Conservation (phyloP, 2,329 filamentous ascomycete genomes). For the Cercospora zeina region DNA sequence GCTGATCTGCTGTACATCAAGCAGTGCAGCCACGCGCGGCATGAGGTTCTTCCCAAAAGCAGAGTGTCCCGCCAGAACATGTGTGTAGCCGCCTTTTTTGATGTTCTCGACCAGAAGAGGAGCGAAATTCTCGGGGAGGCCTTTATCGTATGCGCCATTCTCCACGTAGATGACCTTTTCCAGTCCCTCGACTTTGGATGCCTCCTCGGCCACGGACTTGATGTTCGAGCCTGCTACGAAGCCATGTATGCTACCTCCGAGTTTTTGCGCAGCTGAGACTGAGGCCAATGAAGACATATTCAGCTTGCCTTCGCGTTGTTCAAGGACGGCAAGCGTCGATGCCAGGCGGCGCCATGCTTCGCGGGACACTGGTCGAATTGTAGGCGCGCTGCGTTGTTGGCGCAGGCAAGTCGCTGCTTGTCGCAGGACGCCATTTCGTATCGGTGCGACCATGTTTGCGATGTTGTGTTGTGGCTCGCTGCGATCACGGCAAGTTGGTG, state of each 20-base stretch:
- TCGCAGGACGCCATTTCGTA: constrained; percentile 32
- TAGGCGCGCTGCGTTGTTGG: constrained; percentile 34
- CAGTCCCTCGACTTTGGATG: constrained; percentile 83
- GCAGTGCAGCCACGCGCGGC: constrained; percentile 83
- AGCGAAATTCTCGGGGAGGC: constrained; percentile 91
- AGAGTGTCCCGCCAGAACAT: constrained; percentile 86
- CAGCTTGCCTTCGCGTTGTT: constrained; percentile 88
- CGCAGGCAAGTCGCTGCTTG: constrained; percentile 39
- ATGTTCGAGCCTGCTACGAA: constrained; percentile 82
- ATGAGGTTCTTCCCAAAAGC: constrained; percentile 96
- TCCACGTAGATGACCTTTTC: constrained; percentile 90
- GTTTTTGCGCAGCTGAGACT: constrained; percentile 30
- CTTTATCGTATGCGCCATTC: constrained; percentile 89
- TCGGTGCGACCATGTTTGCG: constrained; percentile 26
- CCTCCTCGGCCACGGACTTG: constrained; percentile 75
- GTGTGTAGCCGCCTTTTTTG: constrained; percentile 90
- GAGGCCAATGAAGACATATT: constrained; percentile 57
- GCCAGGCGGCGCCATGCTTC: constrained; percentile 67
- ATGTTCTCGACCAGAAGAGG: constrained; percentile 92
- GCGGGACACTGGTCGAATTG: constrained; percentile 46
- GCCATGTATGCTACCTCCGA: constrained; percentile 76
- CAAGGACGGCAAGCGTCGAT: constrained; percentile 86
- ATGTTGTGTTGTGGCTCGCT: constrained; percentile 3
- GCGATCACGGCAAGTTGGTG: neutral
- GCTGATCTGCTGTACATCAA: constrained; percentile 91